Evolutionary conservation across 768 basidiomycete species (phyloP).

Genomic region (Leccinum rimulosum): DNA sequence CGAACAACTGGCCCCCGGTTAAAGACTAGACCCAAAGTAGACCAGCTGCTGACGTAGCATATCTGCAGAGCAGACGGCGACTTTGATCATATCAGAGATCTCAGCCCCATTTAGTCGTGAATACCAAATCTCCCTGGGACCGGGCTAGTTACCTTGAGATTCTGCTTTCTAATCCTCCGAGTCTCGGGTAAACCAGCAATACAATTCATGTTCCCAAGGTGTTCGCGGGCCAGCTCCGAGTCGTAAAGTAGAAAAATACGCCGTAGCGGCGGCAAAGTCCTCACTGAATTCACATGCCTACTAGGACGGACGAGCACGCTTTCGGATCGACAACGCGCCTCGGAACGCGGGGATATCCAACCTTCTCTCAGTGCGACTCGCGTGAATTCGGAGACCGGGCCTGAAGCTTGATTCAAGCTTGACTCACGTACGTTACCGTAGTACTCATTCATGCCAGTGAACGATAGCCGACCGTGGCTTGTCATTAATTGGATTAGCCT

Average conservation of each 20-base stretch:
- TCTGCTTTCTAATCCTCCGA: neutral
- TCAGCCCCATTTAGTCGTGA: too few relatives aligned
- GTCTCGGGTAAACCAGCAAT: too few relatives aligned
- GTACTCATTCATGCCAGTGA: neutral
- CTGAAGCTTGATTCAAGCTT: neutral
- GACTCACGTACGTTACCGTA: neutral
- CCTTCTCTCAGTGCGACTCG: neutral
- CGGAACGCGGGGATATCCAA: neutral
- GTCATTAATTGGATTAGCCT: neutral
- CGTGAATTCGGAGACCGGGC: neutral
- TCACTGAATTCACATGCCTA: neutral
- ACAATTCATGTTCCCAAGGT: neutral
- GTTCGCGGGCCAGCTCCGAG: neutral
- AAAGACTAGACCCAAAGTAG: too few relatives aligned
- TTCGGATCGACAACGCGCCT: neutral
- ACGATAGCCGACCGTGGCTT: neutral
- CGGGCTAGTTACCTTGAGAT: neutral
- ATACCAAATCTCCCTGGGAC: too few relatives aligned
- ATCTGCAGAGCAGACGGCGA: too few relatives aligned
- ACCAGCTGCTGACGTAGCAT: too few relatives aligned
- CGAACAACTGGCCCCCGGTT: neutral
- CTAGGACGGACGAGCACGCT: neutral
- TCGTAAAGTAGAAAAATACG: neutral
- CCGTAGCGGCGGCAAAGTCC: neutral
- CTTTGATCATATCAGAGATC: too few relatives aligned